phyloP scores from a whole-genome alignment of 2,329 filamentous ascomycete species.

The Aspergillus carbonarius region DNA sequence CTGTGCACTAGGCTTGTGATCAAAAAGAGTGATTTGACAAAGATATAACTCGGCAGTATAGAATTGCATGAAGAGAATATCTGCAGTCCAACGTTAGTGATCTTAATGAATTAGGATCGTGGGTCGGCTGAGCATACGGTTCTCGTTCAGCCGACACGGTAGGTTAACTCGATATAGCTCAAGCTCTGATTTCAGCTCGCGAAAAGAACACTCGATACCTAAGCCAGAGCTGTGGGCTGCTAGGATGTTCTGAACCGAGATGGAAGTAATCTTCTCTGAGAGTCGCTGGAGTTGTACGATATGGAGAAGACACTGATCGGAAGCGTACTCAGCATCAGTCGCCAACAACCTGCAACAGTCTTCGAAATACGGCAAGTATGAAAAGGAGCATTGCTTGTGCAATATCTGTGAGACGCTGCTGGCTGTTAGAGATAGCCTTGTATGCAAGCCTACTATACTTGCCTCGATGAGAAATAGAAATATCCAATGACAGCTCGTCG shows the following conservation, averaged over 20 bases:
- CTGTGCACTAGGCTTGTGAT: slow-evolving; percentile 13
- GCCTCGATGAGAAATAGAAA: slow-evolving; percentile 47
- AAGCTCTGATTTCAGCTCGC: background rate
- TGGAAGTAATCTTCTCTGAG: slow-evolving; percentile 8
- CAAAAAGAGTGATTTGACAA: slow-evolving; percentile 38
- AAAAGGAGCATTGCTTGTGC: slow-evolving; percentile 13
- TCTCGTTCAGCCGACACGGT: background rate
- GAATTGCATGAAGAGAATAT: slow-evolving; percentile 40
- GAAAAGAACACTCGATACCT: background rate
- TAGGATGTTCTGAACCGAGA: background rate
- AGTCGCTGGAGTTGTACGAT: slow-evolving; percentile 17
- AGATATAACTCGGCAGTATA: slow-evolving; percentile 41
- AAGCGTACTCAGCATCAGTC: slow-evolving; percentile 10
- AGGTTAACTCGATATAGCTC: background rate
- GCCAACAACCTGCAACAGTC: slow-evolving; percentile 6
- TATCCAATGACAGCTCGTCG: slow-evolving; percentile 46
- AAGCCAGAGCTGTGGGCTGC: background rate
- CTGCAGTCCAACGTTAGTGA: slow-evolving; percentile 10
- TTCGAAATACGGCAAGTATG: slow-evolving; percentile 11
- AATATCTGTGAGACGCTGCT: slow-evolving; percentile 11
- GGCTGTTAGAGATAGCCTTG: background rate
- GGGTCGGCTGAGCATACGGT: background rate
- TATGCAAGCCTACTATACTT: slow-evolving; percentile 1
- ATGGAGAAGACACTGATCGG: slow-evolving; percentile 12
- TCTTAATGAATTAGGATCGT: background rate